Evolutionary conservation across 169 alveolate genomes (phyloP), one percentile per base, ranked within the genome.

Genomic region (Ichthyophthirius multifiliis): DNA sequence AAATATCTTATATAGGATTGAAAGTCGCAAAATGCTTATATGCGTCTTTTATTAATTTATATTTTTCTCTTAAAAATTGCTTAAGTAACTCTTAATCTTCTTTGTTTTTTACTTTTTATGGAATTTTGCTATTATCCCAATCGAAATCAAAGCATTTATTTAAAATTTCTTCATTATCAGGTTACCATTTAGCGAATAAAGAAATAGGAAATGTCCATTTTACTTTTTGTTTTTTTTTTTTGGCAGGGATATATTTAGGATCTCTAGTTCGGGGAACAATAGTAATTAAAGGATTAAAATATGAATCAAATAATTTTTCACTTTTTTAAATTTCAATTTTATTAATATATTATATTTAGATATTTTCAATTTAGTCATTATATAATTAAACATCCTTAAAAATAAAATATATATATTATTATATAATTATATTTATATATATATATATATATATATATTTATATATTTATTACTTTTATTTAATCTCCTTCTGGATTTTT

Each of bases 131-230:
- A 34, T 43, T 39, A 16, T 76, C 75, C 93, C 93, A 91, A 63
- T 91, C 95, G 43, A 62, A 85, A 73, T 91, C 93, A 83, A 91
- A 91, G 63, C 95, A 82, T 44, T 48, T 43, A 6, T 62, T 31
- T 1, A 74, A n/a, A 37, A 67, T 37, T 1, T 67, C 43, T 7
- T 67, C 62, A 75, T 62, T 35, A 73, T 71, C 81, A 43, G 46
- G 65, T 55, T 77, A 6, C 83, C 73, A 27, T 74, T 73, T 34
- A 44, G 86, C 86, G 76, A 76, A 46, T 4, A 81, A 34, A 0
- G 82, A 81, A 5, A 71, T 81, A 1, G 81, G 82, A 27, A 12
- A 84, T 32, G 78, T 48, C 93, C 84, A 74, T 76, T 78, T 90
- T 82, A 31, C 74, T 71, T 34, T 45, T 43, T 1, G n/a, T 37